Conservation (phyloP, 306 rosid genomes). For the Cicer judaicum region DNA sequence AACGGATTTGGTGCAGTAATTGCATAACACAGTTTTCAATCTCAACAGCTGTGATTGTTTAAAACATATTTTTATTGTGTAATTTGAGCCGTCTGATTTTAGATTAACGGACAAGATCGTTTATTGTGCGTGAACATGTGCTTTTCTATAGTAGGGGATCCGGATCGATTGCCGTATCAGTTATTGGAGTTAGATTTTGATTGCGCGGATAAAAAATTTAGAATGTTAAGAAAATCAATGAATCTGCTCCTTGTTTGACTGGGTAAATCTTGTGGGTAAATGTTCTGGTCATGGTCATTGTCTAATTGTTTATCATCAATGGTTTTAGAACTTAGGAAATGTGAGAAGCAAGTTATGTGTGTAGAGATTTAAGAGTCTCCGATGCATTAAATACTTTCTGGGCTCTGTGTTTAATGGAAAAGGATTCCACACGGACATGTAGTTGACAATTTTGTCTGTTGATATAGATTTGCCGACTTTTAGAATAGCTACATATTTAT, state of each 20-base stretch:
- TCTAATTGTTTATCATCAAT: background rate
- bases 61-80: too few species aligned
- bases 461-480: background rate
- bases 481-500: background rate
- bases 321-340: conserved; percentile 1
- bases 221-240: conserved; percentile 14
- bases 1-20: too few species aligned
- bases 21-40: too few species aligned
- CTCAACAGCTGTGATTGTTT: too few species aligned
- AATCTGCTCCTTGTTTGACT: conserved; percentile 26
- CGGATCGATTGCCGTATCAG: too few species aligned
- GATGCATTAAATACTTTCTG: background rate
- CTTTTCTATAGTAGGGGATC: too few species aligned
- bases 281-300: background rate
- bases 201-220: background rate
- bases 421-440: background rate
- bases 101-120: too few species aligned
- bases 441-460: background rate
- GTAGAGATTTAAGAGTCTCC: conserved; percentile 1
- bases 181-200: conserved; percentile 27
- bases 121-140: too few species aligned
- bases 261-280: background rate
- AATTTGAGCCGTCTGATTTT: too few species aligned
- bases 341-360: conserved; percentile 9
- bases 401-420: conserved; percentile 11